Evolutionary conservation across 2,329 filamentous ascomycete species (phyloP), one percentile per base, ranked within the genome.

Genomic region (Botrytis fragariae): DNA sequence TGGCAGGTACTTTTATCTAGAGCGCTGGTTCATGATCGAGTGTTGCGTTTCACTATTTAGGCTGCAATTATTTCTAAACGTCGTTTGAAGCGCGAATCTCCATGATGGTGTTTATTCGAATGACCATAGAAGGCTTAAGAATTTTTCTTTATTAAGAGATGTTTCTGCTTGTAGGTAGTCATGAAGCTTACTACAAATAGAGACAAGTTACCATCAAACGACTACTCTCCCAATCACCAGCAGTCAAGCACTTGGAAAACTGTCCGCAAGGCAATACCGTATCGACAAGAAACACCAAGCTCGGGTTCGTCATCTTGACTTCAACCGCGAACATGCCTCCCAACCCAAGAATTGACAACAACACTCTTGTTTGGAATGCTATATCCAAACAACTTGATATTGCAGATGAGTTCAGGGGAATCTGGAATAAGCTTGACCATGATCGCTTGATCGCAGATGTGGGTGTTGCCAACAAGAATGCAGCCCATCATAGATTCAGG

Each of bases 381-480:
- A 4, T 69, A 8, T 25, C 37, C 3, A 69, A 69, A 3, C 65
- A 69, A 44, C 14, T 57, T 6, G n/a, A 69, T 10, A 29, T 69
- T 10, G 37, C 37, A 8, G 25, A 32, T 25, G 45, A 22, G 16
- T 42, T 68, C 3, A 68, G 12, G 18, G 16, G 18, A 3, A 54
- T 68, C 51, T 68, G 48, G 45, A 68, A 69, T 25, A 57, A 32
- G n/a, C 35, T 69, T 10, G 51, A 59, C n/a, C 37, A 57, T 8
- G 48, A 4, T 57, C 65, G 48, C n/a, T 39, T 69, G 8, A 37
- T 42, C 32, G 48, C 39, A 42, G 65, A 69, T 32, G 32, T 57
- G 65, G 48, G 65, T 25, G 65, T 57, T 32, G 48, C 18, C 35
- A 69, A 29, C 65, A 69, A 20, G 29, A 69, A 69, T 32, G 48